These are phyloP conservation scores for Waltiozyma sp. DNA, from an alignment of 1,139 yeast species.

Conservation along the genomic window DNA sequence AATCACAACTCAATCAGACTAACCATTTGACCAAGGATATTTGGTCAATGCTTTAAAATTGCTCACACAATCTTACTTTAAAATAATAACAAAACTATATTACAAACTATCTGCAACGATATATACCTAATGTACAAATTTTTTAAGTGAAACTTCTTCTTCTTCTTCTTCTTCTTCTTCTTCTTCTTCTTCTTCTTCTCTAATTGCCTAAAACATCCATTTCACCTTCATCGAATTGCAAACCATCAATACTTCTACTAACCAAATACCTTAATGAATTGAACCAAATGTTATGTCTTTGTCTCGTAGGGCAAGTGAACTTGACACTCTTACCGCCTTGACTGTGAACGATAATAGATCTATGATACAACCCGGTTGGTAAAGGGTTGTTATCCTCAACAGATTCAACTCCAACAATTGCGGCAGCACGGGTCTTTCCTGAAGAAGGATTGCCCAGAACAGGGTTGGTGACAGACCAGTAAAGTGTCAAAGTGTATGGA, in stretches of 20 bases:
- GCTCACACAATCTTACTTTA: too few species aligned
- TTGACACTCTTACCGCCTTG: conserved; percentile 51
- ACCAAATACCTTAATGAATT: conserved; percentile 72
- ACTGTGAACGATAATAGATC: conserved; percentile 70
- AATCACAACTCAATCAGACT: too few species aligned
- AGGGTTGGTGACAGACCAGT: conserved; percentile 84
- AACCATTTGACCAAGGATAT: too few species aligned
- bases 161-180: neutral
- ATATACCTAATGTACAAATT: neutral
- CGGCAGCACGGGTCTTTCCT: conserved; percentile 66
- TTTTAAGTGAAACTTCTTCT: neutral
- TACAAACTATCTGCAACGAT: too few species aligned
- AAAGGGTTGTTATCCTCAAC: conserved; percentile 79
- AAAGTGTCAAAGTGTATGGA: conserved; percentile 82
- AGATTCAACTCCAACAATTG: conserved; percentile 69
- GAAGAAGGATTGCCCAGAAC: conserved; percentile 58
- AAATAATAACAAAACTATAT: too few species aligned
- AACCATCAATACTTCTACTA: conserved; percentile 55
- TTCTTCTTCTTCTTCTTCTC: neutral
- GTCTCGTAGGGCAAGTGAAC: conserved; percentile 80
- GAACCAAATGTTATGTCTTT: conserved; percentile 87
- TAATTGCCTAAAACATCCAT: neutral
- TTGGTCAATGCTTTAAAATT: too few species aligned
- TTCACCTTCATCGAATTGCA: conserved; percentile 27
- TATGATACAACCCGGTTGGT: conserved; percentile 83